A percentile compares a stretch with the other conserved stretches of the same genome.
Evolutionary conservation across 176 grass and related monocot genomes (phyloP).

Genomic region (Triticum timopheevii): DNA sequence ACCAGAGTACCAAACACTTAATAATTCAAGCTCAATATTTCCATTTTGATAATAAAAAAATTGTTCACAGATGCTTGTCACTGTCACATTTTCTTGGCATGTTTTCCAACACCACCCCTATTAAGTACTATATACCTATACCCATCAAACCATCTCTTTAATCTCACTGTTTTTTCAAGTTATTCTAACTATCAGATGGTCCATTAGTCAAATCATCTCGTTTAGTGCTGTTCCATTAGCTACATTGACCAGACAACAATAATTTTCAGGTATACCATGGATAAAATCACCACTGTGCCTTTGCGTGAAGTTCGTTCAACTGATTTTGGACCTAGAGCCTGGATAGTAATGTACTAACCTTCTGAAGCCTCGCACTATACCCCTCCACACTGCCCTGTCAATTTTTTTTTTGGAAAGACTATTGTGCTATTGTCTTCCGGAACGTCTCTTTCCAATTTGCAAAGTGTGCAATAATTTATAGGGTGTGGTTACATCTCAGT

Average conservation of each 20-base stretch:
- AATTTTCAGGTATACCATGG: constrained; percentile 77
- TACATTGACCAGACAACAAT: background rate
- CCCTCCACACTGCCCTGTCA: constrained; percentile 76
- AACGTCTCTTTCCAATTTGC: constrained; percentile 35
- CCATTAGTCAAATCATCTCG: background rate
- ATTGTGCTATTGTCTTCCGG: constrained; percentile 88
- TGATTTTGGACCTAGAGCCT: constrained; percentile 85
- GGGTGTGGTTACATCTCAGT: too few relatives aligned
- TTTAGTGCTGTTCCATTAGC: too few relatives aligned
- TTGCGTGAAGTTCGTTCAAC: constrained; percentile 91
- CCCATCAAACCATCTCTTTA: background rate
- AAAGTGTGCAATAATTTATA: background rate
- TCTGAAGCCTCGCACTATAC: constrained; percentile 83
- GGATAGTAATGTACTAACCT: constrained; percentile 90
- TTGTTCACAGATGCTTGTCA: too few relatives aligned
- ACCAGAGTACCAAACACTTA: background rate
- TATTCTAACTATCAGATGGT: constrained; percentile 10
- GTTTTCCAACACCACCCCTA: background rate
- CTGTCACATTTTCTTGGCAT: background rate
- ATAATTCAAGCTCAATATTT: constrained; percentile 10
- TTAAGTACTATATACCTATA: background rate
- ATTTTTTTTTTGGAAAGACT: constrained; percentile 53
- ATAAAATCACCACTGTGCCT: constrained; percentile 94
- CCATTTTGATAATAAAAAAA: too few relatives aligned
- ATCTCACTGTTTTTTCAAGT: background rate